Base-by-base conservation (phyloP, 495 filamentous ascomycete species). In the Xylaria sp. region DNA sequence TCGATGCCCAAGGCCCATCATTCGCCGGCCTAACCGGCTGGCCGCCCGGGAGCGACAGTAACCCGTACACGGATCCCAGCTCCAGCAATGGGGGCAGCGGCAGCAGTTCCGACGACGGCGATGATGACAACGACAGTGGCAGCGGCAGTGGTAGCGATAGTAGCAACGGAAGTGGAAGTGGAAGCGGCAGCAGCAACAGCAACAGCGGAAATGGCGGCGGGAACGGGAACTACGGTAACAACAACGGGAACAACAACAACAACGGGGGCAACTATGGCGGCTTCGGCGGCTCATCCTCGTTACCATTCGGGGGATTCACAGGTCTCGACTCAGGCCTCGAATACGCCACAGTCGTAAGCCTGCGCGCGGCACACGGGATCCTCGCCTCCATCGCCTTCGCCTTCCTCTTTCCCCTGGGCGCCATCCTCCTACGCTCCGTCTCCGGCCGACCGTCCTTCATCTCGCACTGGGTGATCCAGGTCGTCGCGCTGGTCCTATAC, bases 381-480 rank as follows among this genome's bases (percentile, higher is more conserved):
- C 67, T 86, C 9, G 83, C 77, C 24, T 57, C 76, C 26, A 57
- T 84, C 9, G 80, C 84, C 41, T 87, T 90, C 72, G 80, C 80
- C 6, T 66, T 86, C 9, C 72, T 88, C 8, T 88, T 90, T 70
- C 89, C 89, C 14, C 70, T 82, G 43, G 89, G 89, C 31, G 83
- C 88, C 0, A 80, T 88, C 44, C 63, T 85, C 26, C 82, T 91
- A 69, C 85, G 88, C n/a, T 50, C 87, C 0, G 72, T 86, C 11
- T 80, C 83, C 5, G 75, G 79, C 33, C 76, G 74, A 0, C 55
- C 70, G 35, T 67, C 79, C 2, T 67, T 83, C 21, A 73, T 77
- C 58, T 53, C 88, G 1, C 92, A 94, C 79, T 88, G 80, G 1
- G 59, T 77, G 0, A 68, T 84, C 7, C 92, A 94, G 78, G 26